Percentiles rank a stretch among this genome's conserved stretches.
Evolutionary conservation across 805 yeast species (phyloP).

Genomic region (Lipomyces orientalis): DNA sequence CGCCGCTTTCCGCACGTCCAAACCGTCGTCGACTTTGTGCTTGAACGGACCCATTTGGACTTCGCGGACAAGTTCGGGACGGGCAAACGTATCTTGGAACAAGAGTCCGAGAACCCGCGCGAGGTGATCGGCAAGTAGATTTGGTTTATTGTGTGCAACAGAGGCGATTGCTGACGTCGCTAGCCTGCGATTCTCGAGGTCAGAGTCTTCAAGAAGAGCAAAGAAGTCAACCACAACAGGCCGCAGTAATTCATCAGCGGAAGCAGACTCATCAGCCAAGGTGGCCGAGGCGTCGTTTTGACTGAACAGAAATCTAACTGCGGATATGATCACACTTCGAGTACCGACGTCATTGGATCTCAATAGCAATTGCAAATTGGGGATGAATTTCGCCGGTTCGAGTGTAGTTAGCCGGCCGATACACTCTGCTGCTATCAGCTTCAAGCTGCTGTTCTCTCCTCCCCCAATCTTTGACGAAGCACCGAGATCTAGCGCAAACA

Average conservation of each 20-base stretch:
- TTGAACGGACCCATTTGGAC: conserved; percentile 89
- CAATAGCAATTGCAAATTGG: conserved; percentile 43
- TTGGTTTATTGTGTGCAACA: conserved; percentile 62
- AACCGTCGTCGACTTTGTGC: conserved; percentile 78
- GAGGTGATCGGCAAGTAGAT: conserved; percentile 54
- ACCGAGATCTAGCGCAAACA: conserved; percentile 28
- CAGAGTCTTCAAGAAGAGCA: conserved; percentile 46
- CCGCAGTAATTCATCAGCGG: conserved; percentile 37
- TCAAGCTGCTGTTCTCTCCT: conserved; percentile 28
- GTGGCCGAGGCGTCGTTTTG: conserved; percentile 37
- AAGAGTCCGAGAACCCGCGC: conserved; percentile 57
- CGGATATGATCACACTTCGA: conserved; percentile 45
- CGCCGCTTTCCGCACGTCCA: conserved; percentile 71
- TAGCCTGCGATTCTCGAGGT: conserved; percentile 63
- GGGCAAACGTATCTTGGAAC: conserved; percentile 60
- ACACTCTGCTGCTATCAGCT: conserved; percentile 31
- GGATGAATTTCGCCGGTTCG: conserved; percentile 44
- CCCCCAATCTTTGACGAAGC: conserved; percentile 12
- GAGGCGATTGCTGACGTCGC: conserved; percentile 64
- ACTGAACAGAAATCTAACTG: conserved; percentile 49
- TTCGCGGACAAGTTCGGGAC: conserved; percentile 62
- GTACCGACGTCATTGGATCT: conserved; percentile 35
- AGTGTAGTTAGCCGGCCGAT: conserved; percentile 38
- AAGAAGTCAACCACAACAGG: conserved; percentile 43
- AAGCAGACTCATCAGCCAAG: conserved; percentile 34